These are phyloP conservation scores for Alternaria gaisen DNA, from an alignment of 2,329 filamentous ascomycete genomes.

Conservation along the genomic window DNA sequence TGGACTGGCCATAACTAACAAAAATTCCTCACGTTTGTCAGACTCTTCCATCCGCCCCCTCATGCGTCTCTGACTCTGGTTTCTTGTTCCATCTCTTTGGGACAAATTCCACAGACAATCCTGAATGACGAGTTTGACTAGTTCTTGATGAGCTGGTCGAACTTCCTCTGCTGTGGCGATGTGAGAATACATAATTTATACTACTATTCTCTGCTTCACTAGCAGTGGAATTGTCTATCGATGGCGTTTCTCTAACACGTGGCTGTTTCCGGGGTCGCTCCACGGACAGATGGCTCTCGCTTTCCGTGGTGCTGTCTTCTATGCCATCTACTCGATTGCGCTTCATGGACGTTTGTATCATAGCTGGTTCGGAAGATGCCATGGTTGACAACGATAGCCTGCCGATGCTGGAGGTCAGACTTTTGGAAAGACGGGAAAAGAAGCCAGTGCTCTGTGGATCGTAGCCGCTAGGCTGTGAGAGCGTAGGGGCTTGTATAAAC, in stretches of 20 bases:
- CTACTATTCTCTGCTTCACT: background rate
- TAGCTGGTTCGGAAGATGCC: background rate
- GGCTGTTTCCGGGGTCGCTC: background rate
- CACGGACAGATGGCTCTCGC: background rate
- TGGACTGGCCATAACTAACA: too few relatives aligned
- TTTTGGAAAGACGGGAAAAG: background rate
- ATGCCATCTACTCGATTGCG: background rate
- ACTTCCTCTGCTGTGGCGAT: background rate
- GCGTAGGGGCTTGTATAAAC: background rate
- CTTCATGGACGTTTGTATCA: background rate
- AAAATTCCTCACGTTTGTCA: background rate
- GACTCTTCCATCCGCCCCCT: background rate
- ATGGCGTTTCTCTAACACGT: background rate
- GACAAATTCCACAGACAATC: slow-evolving; percentile 18
- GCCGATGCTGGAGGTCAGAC: background rate
- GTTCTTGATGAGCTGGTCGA: background rate
- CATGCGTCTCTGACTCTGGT: background rate
- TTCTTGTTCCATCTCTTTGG: slow-evolving; percentile 27
- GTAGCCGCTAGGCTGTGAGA: background rate
- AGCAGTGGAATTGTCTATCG: too few relatives aligned
- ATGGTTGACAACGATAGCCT: background rate
- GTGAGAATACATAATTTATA: background rate
- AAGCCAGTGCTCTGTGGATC: background rate
- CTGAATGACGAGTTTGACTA: slow-evolving; percentile 28
- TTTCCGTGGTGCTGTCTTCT: background rate